A percentile compares a stretch with the other conserved stretches of the same genome.
Conservation (phyloP, 306 rosid species). For the Coriaria nepalensis region DNA sequence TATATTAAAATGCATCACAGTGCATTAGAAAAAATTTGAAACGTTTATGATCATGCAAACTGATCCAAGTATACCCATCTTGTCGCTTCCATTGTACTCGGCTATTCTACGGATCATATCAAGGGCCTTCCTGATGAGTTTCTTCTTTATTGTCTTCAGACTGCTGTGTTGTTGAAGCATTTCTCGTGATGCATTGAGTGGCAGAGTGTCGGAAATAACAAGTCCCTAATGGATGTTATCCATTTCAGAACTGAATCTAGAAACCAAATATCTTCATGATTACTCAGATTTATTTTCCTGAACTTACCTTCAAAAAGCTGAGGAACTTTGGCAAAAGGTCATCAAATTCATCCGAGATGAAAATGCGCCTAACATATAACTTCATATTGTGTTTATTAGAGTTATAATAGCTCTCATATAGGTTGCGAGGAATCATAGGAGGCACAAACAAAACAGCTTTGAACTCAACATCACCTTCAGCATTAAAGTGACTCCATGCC, state of each 20-base stretch:
- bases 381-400: conserved; percentile 79
- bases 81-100: conserved; percentile 54
- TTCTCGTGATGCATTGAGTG: conserved; percentile 94
- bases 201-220: conserved; percentile 93
- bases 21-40: too few relatives aligned
- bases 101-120: conserved; percentile 94
- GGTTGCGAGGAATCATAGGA: conserved; percentile 90
- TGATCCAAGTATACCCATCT: conserved; percentile 47
- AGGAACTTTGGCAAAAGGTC: conserved; percentile 89
- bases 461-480: conserved; percentile 99
- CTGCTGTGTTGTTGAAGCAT: conserved; percentile 99
- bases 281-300: too few relatives aligned
- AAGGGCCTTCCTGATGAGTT: conserved; percentile 94
- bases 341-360: conserved; percentile 96
- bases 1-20: too few relatives aligned
- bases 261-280: conserved; percentile 10
- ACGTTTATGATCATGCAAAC: not conserved
- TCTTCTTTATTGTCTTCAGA: conserved; percentile 92
- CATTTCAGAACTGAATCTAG: not conserved
- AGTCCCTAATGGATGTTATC: conserved; percentile 62
- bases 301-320: conserved; percentile 66
- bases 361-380: conserved; percentile 86
- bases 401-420: conserved; percentile 90
- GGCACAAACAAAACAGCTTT: conserved; percentile 88
- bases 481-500: conserved; percentile 92